phyloP scores from a whole-genome alignment of 2,329 filamentous ascomycete species.

The Ophiosphaerella korrae region DNA sequence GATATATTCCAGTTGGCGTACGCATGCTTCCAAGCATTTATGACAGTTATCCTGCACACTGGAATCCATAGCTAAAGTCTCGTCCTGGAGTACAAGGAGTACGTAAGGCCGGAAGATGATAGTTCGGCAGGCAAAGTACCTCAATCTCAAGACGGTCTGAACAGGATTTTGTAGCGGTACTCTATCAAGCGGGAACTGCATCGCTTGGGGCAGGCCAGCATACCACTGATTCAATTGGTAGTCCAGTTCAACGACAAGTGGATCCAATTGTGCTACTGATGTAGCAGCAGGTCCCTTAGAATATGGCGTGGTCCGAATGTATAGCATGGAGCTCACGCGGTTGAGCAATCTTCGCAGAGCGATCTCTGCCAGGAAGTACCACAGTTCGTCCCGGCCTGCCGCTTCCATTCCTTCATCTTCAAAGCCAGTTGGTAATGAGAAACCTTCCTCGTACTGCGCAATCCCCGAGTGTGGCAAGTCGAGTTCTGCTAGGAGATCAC shows the following conservation, averaged over 20 bases:
- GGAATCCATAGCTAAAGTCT: slow-evolving; percentile 72
- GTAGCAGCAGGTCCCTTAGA: slow-evolving; percentile 55
- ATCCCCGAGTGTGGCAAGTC: slow-evolving; percentile 84
- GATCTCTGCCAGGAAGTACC: slow-evolving; percentile 87
- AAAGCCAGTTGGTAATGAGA: slow-evolving; percentile 78
- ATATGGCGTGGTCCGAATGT: slow-evolving; percentile 65
- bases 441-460: slow-evolving; percentile 79
- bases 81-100: slow-evolving; percentile 77
- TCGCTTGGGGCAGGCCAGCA: slow-evolving; percentile 72
- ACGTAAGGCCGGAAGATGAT: slow-evolving; percentile 88
- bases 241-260: slow-evolving; percentile 79
- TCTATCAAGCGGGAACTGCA: slow-evolving; percentile 77
- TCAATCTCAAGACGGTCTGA: slow-evolving; percentile 76
- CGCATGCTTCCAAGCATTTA: slow-evolving; percentile 79
- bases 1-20: slow-evolving; percentile 80
- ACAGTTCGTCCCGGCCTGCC: slow-evolving; percentile 75
- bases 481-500: slow-evolving; percentile 75
- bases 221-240: slow-evolving; percentile 87
- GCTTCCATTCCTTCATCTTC: slow-evolving; percentile 69
- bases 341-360: slow-evolving; percentile 77
- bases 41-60: slow-evolving; percentile 77
- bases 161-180: slow-evolving; percentile 72
- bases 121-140: slow-evolving; percentile 84
- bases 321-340: slow-evolving; percentile 78
- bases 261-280: slow-evolving; percentile 74